These are phyloP conservation scores for Thelonectria olida DNA, from an alignment of 2,329 filamentous ascomycete species.

Conservation along the genomic window DNA sequence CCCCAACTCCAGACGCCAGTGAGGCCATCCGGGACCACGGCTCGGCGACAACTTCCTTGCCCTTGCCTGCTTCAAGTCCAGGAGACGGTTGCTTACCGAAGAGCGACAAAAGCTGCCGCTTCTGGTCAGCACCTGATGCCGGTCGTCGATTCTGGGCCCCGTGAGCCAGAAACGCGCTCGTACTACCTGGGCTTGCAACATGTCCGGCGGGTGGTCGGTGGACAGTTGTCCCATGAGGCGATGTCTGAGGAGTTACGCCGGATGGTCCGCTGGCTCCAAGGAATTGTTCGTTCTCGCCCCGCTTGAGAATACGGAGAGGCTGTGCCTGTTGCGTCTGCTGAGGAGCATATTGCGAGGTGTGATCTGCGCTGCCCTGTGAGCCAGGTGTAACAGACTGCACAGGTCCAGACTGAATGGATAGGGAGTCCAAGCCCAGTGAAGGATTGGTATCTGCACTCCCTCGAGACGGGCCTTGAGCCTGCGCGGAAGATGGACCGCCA, in stretches of 20 bases:
- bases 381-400: constrained; percentile 24
- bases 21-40: constrained; percentile 53
- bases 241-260: constrained; percentile 32
- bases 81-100: constrained; percentile 60
- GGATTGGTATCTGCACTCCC: constrained; percentile 26
- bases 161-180: constrained; percentile 30
- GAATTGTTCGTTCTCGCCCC: constrained; percentile 43
- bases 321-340: constrained; percentile 30
- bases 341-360: constrained; percentile 25
- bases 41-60: constrained; percentile 36
- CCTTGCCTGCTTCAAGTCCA: constrained; percentile 35
- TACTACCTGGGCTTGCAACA: constrained; percentile 29
- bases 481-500: constrained; percentile 16
- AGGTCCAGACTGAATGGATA: constrained; percentile 30
- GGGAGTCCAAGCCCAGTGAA: constrained; percentile 30
- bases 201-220: constrained; percentile 28
- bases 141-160: constrained; percentile 25
- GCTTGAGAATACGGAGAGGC: constrained; percentile 47
- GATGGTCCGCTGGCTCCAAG: constrained; percentile 22
- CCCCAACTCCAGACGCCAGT: constrained; percentile 52
- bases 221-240: constrained; percentile 28
- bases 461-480: constrained; percentile 24
- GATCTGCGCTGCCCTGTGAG: constrained; percentile 28
- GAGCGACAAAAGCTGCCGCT: constrained; percentile 63
- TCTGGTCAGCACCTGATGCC: constrained; percentile 44